Conservation (phyloP, 495 filamentous ascomycete genomes). For the Talaromyces liani region DNA sequence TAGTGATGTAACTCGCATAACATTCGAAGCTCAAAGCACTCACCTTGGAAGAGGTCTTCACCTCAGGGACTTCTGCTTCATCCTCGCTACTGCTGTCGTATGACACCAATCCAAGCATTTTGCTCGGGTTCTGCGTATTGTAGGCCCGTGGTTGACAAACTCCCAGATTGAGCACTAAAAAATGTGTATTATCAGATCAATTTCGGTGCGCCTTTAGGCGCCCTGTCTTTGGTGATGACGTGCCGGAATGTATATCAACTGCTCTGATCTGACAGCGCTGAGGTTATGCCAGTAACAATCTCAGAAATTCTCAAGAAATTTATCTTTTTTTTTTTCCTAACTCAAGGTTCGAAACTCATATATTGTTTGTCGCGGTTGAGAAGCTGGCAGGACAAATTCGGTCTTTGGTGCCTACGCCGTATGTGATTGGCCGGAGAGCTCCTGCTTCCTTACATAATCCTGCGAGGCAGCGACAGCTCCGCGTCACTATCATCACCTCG, state of each 20-base stretch:
- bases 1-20: not conserved
- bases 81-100: slow-evolving; percentile 81
- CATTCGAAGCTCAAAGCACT: not conserved
- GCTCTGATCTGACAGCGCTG: not conserved
- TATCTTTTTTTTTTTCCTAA: not conserved
- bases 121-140: not conserved
- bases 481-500: slow-evolving; percentile 8
- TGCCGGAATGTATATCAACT: not conserved
- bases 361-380: not conserved
- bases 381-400: not conserved
- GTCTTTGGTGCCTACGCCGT: not conserved
- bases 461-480: slow-evolving; percentile 11
- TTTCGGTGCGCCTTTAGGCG: not conserved
- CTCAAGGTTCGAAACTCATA: not conserved
- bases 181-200: not conserved
- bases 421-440: slow-evolving; percentile 8
- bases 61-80: slow-evolving; percentile 32
- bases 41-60: not conserved
- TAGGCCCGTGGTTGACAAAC: too few relatives aligned
- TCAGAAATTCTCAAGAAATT: too few relatives aligned
- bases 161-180: not conserved
- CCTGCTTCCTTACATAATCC: slow-evolving; percentile 6
- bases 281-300: not conserved
- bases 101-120: slow-evolving; percentile 59
- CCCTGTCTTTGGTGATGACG: not conserved